phyloP scores from a whole-genome alignment of 1,284 basidiomycete genomes.

The Apiotrichum gracile region DNA sequence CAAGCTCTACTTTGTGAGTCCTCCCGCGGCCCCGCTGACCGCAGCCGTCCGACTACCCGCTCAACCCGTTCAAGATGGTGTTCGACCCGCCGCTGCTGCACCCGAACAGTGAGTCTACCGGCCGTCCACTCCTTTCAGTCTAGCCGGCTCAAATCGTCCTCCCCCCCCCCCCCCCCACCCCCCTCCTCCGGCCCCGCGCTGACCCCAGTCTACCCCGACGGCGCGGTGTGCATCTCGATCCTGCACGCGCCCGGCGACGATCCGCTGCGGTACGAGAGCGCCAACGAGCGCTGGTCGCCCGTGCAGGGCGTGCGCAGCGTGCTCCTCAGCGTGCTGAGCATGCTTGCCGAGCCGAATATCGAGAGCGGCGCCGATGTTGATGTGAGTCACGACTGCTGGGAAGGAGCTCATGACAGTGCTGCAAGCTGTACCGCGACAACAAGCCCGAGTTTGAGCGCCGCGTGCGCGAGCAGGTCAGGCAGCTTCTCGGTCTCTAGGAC shows the following conservation, averaged over 20 bases:
- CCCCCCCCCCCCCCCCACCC: neutral
- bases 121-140: neutral
- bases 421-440: conserved; percentile 89
- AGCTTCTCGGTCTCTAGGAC: conserved; percentile 48
- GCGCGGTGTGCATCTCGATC: conserved; percentile 97
- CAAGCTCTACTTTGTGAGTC: conserved; percentile 79
- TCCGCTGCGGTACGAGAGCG: conserved; percentile 66
- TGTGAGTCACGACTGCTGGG: conserved; percentile 19
- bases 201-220: conserved; percentile 71
- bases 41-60: conserved; percentile 83
- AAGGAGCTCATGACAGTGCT: conserved; percentile 52
- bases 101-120: conserved; percentile 78
- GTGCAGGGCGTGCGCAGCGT: conserved; percentile 87
- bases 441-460: conserved; percentile 53
- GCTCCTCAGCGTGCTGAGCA: conserved; percentile 87
- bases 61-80: conserved; percentile 96
- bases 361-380: conserved; percentile 98
- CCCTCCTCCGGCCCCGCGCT: conserved; percentile 52
- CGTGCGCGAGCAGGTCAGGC: conserved; percentile 49
- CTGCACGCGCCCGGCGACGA: conserved; percentile 95
- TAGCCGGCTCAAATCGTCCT: neutral
- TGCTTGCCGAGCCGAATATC: conserved; percentile 99
- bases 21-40: neutral
- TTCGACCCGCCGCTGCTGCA: conserved; percentile 97
- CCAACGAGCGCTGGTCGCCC: conserved; percentile 96